Evolutionary conservation across 768 basidiomycete species (phyloP).

Genomic region (Rhizopogon sp.): DNA sequence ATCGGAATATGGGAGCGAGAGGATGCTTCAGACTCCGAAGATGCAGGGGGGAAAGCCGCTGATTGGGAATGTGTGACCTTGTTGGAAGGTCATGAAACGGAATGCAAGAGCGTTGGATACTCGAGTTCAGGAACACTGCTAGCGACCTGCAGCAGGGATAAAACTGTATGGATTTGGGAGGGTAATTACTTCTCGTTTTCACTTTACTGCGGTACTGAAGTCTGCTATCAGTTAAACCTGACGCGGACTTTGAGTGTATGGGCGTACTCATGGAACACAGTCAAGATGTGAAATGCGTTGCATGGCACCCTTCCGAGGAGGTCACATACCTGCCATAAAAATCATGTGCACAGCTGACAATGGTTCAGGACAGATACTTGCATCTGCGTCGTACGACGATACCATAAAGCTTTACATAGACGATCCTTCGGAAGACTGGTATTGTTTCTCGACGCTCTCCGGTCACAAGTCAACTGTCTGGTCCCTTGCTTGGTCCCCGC

Average conservation of each 20-base stretch:
- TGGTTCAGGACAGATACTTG: conserved; percentile 66
- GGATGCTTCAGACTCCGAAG: conserved; percentile 32
- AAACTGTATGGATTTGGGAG: conserved; percentile 99
- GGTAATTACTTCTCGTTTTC: conserved; percentile 39
- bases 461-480: conserved; percentile 91
- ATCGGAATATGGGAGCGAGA: conserved; percentile 88
- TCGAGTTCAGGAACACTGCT: conserved; percentile 70
- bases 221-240: conserved; percentile 65
- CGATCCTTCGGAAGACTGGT: conserved; percentile 95
- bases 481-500: conserved; percentile 78
- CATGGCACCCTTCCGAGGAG: conserved; percentile 96
- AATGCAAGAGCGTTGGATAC: conserved; percentile 91
- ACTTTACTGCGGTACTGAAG: neutral
- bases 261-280: conserved; percentile 94
- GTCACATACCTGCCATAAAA: conserved; percentile 31
- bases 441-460: conserved; percentile 72
- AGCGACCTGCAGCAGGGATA: conserved; percentile 95
- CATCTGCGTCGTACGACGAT: conserved; percentile 96
- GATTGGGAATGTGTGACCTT: conserved; percentile 89
- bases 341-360: conserved; percentile 10
- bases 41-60: conserved; percentile 24
- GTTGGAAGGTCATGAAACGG: conserved; percentile 93
- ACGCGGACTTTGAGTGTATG: conserved; percentile 92
- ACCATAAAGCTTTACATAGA: conserved; percentile 91
- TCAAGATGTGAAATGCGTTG: conserved; percentile 93